These are phyloP conservation scores for Xylaria castorea DNA, from an alignment of 495 filamentous ascomycete genomes.

Conservation along the genomic window DNA sequence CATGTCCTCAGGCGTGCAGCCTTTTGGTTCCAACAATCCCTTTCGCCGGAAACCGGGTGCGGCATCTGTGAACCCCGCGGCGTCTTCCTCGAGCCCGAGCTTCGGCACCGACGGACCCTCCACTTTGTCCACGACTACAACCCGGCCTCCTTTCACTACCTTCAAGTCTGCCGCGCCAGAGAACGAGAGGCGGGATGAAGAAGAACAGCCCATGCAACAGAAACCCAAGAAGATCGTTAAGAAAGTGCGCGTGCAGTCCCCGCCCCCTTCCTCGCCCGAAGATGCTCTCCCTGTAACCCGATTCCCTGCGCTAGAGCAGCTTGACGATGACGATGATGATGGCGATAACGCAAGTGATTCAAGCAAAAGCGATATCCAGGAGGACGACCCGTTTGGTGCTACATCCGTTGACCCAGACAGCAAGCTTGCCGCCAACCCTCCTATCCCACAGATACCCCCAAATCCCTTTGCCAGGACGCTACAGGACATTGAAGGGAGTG, in stretches of 20 bases:
- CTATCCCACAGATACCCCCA: constrained; percentile 41
- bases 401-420: constrained; percentile 22
- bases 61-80: constrained; percentile 16
- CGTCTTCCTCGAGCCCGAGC: constrained; percentile 26
- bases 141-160: constrained; percentile 36
- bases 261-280: constrained; percentile 59
- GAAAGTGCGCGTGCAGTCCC: constrained; percentile 63
- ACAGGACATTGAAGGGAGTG: constrained; percentile 49
- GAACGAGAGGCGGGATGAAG: constrained; percentile 27
- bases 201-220: constrained; percentile 41
- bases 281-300: constrained; percentile 36
- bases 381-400: constrained; percentile 37
- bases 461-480: constrained; percentile 61
- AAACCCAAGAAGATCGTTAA: constrained; percentile 59
- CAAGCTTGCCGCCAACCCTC: constrained; percentile 9
- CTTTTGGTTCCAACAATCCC: constrained; percentile 55
- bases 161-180: constrained; percentile 38
- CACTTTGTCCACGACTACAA: constrained; percentile 24
- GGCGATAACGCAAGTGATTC: constrained; percentile 37
- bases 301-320: constrained; percentile 39
- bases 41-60: constrained; percentile 50
- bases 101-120: constrained; percentile 30
- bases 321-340: constrained; percentile 34
- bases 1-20: constrained; percentile 34
- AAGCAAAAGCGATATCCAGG: constrained; percentile 32